Evolutionary conservation across 1,284 basidiomycete species (phyloP).

Genomic region (Trametes pubescens): DNA sequence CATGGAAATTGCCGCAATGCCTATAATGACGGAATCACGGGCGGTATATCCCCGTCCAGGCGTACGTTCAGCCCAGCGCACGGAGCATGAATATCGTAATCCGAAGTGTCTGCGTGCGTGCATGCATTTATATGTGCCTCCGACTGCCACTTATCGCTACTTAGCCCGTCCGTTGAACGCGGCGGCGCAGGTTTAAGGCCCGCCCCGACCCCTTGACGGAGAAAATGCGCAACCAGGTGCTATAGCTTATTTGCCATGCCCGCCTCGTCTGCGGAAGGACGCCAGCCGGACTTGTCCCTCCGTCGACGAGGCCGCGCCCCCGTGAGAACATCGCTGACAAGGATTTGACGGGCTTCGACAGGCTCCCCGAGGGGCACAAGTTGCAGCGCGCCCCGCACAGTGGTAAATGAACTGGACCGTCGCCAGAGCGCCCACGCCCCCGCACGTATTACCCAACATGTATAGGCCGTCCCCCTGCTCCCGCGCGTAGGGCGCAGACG

Average conservation of each 20-base stretch:
- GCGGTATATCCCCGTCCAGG: neutral
- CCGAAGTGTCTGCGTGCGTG: constrained; percentile 7
- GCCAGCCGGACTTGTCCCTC: neutral
- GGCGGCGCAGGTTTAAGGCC: neutral
- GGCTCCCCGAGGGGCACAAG: neutral
- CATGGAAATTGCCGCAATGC: neutral
- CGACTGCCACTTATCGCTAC: neutral
- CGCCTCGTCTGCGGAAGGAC: neutral
- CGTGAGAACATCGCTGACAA: constrained; percentile 7
- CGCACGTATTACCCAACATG: neutral
- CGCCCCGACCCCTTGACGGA: neutral
- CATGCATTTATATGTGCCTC: neutral
- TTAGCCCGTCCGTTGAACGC: neutral
- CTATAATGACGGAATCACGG: neutral
- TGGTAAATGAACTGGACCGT: neutral
- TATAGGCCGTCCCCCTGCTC: constrained; percentile 3
- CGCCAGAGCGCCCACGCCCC: neutral
- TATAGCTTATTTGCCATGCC: neutral
- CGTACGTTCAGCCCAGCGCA: neutral
- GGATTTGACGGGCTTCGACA: constrained; percentile 3
- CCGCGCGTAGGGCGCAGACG: neutral
- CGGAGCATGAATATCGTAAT: neutral
- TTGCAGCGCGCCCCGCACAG: neutral
- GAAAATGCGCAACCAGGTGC: neutral
- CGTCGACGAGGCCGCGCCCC: neutral